A percentile compares a stretch with the other conserved stretches of the same genome.
Evolutionary conservation across 179 eudicot genomes (phyloP).

Genomic region (Monotropa hypopitys): DNA sequence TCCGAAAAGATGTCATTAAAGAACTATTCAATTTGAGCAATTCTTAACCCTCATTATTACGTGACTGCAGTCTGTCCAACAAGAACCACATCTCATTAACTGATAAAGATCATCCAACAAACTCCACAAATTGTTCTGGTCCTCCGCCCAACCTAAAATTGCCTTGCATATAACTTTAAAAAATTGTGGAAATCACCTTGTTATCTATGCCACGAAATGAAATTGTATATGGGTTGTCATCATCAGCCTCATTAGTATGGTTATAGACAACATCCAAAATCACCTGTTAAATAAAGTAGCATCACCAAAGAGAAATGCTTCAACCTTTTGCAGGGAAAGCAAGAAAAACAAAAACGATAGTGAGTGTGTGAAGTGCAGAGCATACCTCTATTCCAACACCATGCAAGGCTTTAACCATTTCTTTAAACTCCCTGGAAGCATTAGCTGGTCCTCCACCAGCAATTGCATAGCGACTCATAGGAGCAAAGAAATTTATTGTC

Average conservation of each 20-base stretch:
- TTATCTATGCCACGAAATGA: too few species aligned
- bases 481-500: conserved; percentile 96
- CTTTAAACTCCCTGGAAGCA: conserved; percentile 81
- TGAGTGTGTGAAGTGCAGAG: too few species aligned
- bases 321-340: too few species aligned
- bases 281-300: conserved; percentile 66
- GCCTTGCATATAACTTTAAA: not conserved
- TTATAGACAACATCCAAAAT: conserved; percentile 98
- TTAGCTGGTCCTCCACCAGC: too few species aligned
- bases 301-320: too few species aligned
- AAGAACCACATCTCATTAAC: not conserved
- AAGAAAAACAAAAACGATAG: too few species aligned
- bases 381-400: conserved; percentile 92
- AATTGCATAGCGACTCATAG: conserved; percentile 99
- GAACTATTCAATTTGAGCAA: not conserved
- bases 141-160: too few species aligned
- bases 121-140: too few species aligned
- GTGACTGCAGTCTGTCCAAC: not conserved
- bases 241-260: conserved; percentile 99
- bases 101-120: not conserved
- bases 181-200: conserved; percentile 42
- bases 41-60: not conserved
- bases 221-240: too few species aligned
- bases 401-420: conserved; percentile 97
- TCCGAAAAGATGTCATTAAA: not conserved